These are phyloP conservation scores for Gryganskiella cystojenkinii DNA, from an alignment of 192 early-diverging fungal genomes.

Conservation along the genomic window DNA sequence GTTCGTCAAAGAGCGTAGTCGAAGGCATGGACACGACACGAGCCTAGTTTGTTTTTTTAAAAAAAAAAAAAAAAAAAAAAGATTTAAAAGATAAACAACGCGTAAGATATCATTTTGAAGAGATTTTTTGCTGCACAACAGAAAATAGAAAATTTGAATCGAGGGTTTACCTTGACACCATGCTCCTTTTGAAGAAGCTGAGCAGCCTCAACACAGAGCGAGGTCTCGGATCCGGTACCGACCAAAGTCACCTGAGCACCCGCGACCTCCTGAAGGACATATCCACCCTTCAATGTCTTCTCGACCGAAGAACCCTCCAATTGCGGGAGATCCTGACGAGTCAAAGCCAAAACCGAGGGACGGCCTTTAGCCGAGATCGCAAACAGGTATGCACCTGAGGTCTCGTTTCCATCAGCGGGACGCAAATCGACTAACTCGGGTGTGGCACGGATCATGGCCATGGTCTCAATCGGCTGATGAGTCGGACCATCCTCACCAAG, in stretches of 20 bases:
- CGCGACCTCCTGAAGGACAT: conserved; percentile 78
- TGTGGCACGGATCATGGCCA: conserved; percentile 87
- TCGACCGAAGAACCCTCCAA: conserved; percentile 87
- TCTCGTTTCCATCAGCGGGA: conserved; percentile 96
- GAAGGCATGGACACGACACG: conserved; percentile 97
- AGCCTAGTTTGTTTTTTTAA: too few species aligned
- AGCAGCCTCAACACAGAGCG: conserved; percentile 88
- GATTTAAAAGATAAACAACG: too few species aligned
- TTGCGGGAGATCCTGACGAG: conserved; percentile 95
- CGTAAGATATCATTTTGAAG: too few species aligned
- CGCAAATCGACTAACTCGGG: conserved; percentile 91
- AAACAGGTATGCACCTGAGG: conserved; percentile 87
- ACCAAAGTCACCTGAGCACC: conserved; percentile 75
- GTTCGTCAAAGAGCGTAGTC: conserved; percentile 88
- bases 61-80: not conserved
- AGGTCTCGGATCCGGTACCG: conserved; percentile 93
- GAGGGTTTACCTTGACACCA: conserved; percentile 59
- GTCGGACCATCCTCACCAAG: conserved; percentile 99
- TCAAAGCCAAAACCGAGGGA: conserved; percentile 88
- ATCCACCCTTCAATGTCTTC: conserved; percentile 86
- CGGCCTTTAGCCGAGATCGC: conserved; percentile 76
- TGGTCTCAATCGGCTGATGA: conserved; percentile 97
- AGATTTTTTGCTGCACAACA: too few species aligned
- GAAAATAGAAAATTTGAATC: too few species aligned
- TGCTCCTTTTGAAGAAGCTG: conserved; percentile 68